Evolutionary conservation across 768 basidiomycete species (phyloP).

Genomic region (Favolaschia claudopus): DNA sequence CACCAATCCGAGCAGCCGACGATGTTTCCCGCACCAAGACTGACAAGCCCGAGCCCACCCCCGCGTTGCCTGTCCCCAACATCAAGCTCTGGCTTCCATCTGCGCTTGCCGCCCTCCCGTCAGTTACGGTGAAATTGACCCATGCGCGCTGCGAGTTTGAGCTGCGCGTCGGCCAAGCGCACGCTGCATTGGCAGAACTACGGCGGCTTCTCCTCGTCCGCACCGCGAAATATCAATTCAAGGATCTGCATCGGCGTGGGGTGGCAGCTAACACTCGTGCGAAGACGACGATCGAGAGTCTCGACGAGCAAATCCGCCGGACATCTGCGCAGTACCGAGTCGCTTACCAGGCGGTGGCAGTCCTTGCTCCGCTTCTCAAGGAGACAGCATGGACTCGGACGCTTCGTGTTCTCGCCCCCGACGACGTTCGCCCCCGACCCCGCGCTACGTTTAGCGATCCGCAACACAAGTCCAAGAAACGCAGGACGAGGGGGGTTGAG

Average conservation of each 20-base stretch:
- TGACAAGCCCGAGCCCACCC: background rate
- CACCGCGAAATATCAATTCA: slow-evolving; percentile 28
- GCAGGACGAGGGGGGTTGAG: background rate
- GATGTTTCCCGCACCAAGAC: background rate
- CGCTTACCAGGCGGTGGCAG: slow-evolving; percentile 23
- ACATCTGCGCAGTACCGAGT: slow-evolving; percentile 25
- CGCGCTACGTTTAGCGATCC: no score
- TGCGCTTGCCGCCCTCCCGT: slow-evolving; percentile 6
- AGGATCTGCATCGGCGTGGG: slow-evolving; percentile 27
- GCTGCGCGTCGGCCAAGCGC: slow-evolving; percentile 30
- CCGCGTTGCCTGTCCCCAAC: background rate
- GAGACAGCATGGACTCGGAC: slow-evolving; percentile 20
- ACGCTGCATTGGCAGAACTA: no score
- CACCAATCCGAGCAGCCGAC: background rate
- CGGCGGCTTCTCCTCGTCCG: slow-evolving; percentile 29
- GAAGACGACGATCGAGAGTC: slow-evolving; percentile 9
- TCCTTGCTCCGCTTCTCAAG: background rate
- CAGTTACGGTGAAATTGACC: background rate
- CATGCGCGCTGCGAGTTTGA: slow-evolving; percentile 28
- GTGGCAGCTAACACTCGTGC: slow-evolving; percentile 35
- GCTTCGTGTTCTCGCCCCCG: slow-evolving; percentile 8
- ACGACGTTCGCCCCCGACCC: slow-evolving; percentile 32
- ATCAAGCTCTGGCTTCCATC: slow-evolving; percentile 35
- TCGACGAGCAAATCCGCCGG: slow-evolving; percentile 23
- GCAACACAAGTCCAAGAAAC: background rate